phyloP scores from a whole-genome alignment of 2,329 filamentous ascomycete species.

The Trichothecium sympodiale region DNA sequence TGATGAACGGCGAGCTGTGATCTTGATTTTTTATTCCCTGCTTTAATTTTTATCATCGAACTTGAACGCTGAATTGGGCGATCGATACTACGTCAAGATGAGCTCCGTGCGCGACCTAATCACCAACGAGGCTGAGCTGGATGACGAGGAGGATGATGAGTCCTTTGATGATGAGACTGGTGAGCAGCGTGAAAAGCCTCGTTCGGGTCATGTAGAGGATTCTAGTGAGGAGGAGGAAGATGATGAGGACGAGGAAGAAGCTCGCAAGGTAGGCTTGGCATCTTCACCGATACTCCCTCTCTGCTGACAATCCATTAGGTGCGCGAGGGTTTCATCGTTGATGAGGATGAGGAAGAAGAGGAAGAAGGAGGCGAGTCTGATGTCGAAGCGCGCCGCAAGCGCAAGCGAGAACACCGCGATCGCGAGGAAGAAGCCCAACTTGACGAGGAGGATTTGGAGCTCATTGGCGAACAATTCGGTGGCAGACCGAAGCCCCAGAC shows the following conservation, averaged over 20 bases:
- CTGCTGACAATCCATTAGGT: slow-evolving; percentile 40
- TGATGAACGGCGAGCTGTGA: no score
- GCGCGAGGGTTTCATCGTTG: slow-evolving; percentile 90
- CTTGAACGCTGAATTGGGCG: no score
- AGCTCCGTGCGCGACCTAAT: slow-evolving; percentile 64
- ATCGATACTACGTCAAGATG: slow-evolving; percentile 35
- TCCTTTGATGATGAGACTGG: slow-evolving; percentile 70
- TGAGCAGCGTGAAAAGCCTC: slow-evolving; percentile 36
- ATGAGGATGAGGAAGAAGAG: slow-evolving; percentile 76
- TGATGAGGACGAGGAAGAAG: slow-evolving; percentile 82
- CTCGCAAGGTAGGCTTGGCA: slow-evolving; percentile 47
- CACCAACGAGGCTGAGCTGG: slow-evolving; percentile 75
- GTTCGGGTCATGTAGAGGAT: slow-evolving; percentile 49
- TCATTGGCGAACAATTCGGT: slow-evolving; percentile 76
- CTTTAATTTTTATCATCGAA: not conserved
- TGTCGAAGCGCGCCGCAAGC: slow-evolving; percentile 45
- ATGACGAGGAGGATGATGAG: slow-evolving; percentile 76
- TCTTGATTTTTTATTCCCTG: not conserved
- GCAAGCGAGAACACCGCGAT: slow-evolving; percentile 66
- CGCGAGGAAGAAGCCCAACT: slow-evolving; percentile 79
- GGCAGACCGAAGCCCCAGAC: slow-evolving; percentile 49
- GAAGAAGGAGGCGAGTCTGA: slow-evolving; percentile 52
- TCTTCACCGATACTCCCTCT: not conserved
- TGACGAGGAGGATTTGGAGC: slow-evolving; percentile 90
- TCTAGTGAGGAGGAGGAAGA: slow-evolving; percentile 90